Evolutionary conservation across 139 green algal genomes (phyloP).

Genomic region (Chlorella sp.): DNA sequence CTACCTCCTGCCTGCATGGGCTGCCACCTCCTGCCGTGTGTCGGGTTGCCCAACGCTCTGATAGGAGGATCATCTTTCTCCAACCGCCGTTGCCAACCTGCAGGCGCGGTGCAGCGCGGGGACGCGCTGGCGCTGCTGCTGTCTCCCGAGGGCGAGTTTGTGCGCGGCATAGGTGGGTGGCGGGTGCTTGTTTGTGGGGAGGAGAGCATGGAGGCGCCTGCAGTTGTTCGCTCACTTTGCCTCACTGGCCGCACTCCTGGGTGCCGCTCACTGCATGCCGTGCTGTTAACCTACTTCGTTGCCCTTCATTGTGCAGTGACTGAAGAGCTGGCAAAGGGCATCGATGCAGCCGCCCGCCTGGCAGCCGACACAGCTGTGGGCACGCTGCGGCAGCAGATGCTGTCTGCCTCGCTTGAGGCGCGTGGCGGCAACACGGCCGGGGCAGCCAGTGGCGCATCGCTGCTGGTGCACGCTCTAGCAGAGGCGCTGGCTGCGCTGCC

Average conservation of each 20-base stretch:
- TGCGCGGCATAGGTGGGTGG: slow-evolving; percentile 68
- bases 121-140: slow-evolving; percentile 80
- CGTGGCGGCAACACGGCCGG: not conserved
- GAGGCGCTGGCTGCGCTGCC: slow-evolving; percentile 50
- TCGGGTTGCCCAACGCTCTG: no score
- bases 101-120: slow-evolving; percentile 39
- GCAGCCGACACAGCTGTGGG: slow-evolving; percentile 55
- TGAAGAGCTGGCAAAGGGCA: slow-evolving; percentile 87
- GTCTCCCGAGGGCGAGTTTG: slow-evolving; percentile 69
- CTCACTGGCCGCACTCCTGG: no score
- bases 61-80: no score
- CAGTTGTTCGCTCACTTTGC: no score
- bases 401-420: not conserved
- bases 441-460: slow-evolving; percentile 16
- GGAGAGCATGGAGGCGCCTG: no score
- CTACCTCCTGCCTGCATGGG: no score
- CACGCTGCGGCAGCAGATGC: slow-evolving; percentile 8
- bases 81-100: not conserved
- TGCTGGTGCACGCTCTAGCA: slow-evolving; percentile 30
- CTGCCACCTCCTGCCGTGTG: no score
- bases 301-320: slow-evolving; percentile 42
- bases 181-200: no score
- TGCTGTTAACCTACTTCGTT: no score
- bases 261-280: no score
- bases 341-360: slow-evolving; percentile 76